phyloP scores from a whole-genome alignment of 495 filamentous ascomycete species.

The Aspergillus bertholletiae region DNA sequence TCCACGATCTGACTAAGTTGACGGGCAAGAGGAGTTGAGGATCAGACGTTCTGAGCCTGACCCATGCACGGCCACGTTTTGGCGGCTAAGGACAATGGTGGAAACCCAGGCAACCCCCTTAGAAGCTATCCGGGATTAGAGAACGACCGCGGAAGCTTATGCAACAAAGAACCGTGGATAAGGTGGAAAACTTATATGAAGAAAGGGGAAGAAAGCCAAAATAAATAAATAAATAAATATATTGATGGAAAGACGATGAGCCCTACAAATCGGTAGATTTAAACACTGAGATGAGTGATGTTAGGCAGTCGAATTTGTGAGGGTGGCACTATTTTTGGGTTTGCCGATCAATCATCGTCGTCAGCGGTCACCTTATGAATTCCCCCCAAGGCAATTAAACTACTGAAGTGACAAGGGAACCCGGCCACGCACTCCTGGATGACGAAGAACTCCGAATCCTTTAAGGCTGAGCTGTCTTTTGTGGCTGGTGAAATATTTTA shows the following conservation, averaged over 20 bases:
- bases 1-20: not conserved
- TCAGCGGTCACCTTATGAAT: not conserved
- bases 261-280: too few relatives aligned
- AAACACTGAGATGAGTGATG: too few relatives aligned
- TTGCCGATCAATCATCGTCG: constrained; percentile 7
- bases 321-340: constrained; percentile 10
- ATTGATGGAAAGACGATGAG: not conserved
- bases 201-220: not conserved
- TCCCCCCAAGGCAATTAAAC: not conserved
- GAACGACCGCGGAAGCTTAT: too few relatives aligned
- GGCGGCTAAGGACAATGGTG: not conserved
- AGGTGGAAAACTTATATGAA: too few relatives aligned
- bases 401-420: not conserved
- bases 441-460: not conserved
- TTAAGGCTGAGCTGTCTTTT: not conserved
- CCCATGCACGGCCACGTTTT: constrained; percentile 6
- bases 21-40: not conserved
- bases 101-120: not conserved
- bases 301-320: constrained; percentile 7
- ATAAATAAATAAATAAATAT: not conserved
- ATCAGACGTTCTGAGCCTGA: not conserved
- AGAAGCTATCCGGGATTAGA: not conserved
- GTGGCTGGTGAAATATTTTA: not conserved
- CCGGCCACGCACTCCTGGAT: not conserved
- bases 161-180: too few relatives aligned